A percentile compares a stretch with the other conserved stretches of the same genome.
phyloP scores from a whole-genome alignment of 192 early-diverging fungal genomes.

The Backusella macrospora region DNA sequence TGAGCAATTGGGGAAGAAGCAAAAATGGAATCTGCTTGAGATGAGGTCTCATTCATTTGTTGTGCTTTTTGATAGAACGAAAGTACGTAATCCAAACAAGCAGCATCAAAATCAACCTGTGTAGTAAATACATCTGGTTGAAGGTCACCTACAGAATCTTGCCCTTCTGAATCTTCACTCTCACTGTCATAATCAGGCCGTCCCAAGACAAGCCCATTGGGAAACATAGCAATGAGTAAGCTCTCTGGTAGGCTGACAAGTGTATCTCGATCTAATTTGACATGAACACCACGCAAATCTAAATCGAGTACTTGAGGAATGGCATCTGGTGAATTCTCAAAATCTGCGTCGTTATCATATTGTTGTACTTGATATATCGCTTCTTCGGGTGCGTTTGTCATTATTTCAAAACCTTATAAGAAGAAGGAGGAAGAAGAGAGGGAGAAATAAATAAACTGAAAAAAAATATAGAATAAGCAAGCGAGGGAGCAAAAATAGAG shows the following conservation, averaged over 20 bases:
- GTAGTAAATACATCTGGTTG: conserved; percentile 32
- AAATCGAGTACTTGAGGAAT: conserved; percentile 53
- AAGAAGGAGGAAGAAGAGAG: neutral
- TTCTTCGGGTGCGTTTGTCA: conserved; percentile 8
- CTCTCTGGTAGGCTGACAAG: conserved; percentile 61
- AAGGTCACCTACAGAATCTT: conserved; percentile 20
- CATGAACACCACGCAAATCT: conserved; percentile 57
- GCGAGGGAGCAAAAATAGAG: neutral
- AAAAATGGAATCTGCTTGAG: neutral
- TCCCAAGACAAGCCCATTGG: conserved; percentile 57
- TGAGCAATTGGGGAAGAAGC: neutral
- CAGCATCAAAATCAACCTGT: conserved; percentile 59
- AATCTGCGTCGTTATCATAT: conserved; percentile 3
- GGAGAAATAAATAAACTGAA: neutral
- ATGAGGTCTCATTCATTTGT: conserved; percentile 20
- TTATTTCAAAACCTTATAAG: neutral
- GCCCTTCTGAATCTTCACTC: conserved; percentile 38
- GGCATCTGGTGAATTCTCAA: conserved; percentile 5
- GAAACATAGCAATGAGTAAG: conserved; percentile 65
- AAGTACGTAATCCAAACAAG: conserved; percentile 55
- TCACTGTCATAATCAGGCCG: conserved; percentile 25
- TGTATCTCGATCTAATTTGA: conserved; percentile 60
- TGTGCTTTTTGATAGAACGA: conserved; percentile 50
- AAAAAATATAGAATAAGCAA: neutral
- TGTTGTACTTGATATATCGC: neutral